Base-by-base conservation (phyloP, 2,329 filamentous ascomycete genomes). In the Aspergillus terreus region DNA sequence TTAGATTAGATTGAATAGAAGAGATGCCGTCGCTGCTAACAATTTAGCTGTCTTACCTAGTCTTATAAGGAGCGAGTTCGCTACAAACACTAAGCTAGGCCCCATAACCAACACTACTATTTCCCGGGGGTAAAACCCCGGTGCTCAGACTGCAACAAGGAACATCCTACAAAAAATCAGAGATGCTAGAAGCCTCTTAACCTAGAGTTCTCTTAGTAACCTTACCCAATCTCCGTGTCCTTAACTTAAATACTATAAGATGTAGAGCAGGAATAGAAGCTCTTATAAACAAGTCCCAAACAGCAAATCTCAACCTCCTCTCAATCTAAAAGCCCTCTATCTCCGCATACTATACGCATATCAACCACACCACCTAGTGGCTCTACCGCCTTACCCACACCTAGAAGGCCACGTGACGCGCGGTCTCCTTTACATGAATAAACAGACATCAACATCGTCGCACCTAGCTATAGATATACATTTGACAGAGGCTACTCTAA, bases 251-350 rank as follows among this genome's bases (percentile, higher is more conserved):
- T 32, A 63, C 60, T 0, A 59, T 57, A 49, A 66, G 62, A 58
- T 64, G 55, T 0, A 49, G 52, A 14, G 30, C 52, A 30, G 42
- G 51, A 7, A 67, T 66, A 51, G 59, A 66, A 44, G 63, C 57
- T 9, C 59, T 68, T 5, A 62, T 67, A 36, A 67, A 66, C 17
- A 49, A 67, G 38, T 49, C 43, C 19, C 19, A 58, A 17, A 65
- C 47, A 41, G 49, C 60, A 41, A 49, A 60, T 10, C 57, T 67
- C 2, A 60, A 68, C 30, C 30, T 67, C 0, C 51, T 62, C 3
- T 49, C 62, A 0, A 61, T 62, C 43, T 43, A 63, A 15, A 56
- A 60, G 50, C 56, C 50, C 4, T 52, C 50, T 1, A 48, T 56
- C 9, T 61, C 56, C 1, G 38, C 50, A 5, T 63, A 58, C 30